Evolutionary conservation across 2,329 filamentous ascomycete species (phyloP).

Genomic region (Pseudogymnoascus sp.): DNA sequence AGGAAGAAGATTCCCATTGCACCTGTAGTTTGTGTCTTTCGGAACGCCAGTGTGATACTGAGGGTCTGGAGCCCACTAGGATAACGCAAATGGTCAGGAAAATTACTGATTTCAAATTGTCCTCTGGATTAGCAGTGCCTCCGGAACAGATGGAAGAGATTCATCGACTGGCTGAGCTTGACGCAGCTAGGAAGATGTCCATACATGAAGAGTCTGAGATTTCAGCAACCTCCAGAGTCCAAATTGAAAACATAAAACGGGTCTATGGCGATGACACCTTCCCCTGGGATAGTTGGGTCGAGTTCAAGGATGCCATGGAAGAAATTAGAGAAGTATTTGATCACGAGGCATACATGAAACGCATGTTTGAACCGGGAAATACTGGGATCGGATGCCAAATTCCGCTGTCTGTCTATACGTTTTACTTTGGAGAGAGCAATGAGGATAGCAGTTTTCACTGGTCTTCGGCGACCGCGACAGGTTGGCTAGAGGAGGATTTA

Average conservation of each 20-base stretch:
- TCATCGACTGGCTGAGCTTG: background rate
- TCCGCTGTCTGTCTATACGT: background rate
- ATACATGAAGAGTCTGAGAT: background rate
- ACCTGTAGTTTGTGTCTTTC: background rate
- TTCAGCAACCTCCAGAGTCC: background rate
- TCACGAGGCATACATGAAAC: background rate
- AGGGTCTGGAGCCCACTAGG: background rate
- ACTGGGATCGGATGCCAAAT: background rate
- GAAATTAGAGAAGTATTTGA: background rate
- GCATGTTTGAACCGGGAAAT: background rate
- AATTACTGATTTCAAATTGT: background rate
- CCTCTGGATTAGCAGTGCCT: background rate
- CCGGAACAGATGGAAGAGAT: background rate
- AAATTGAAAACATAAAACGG: background rate
- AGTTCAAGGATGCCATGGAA: background rate
- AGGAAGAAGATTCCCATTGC: background rate
- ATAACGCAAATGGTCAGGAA: background rate
- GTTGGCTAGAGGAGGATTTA: background rate
- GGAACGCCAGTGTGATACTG: background rate
- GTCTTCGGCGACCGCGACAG: background rate
- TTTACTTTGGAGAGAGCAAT: background rate
- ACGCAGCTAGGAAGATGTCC: background rate
- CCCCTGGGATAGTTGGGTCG: background rate
- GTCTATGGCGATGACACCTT: background rate
- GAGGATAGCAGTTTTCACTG: background rate